A percentile compares a stretch with the other conserved stretches of the same genome.
Conservation (phyloP, 352 stramenopile genomes). For the Pythium oligandrum region DNA sequence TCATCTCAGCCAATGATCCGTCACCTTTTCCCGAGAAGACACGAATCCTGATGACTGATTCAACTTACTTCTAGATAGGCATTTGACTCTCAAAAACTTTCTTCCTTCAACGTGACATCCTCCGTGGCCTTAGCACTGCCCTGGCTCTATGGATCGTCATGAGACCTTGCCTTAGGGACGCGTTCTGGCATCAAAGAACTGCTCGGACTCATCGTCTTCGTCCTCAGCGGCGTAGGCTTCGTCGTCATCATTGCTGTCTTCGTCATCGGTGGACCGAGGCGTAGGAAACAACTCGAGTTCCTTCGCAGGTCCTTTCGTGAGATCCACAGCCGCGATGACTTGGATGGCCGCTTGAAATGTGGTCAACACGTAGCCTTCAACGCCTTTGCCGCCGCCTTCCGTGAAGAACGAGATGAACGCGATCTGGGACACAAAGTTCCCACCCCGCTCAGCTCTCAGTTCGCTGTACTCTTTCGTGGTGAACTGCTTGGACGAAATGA, state of each 20-base stretch:
- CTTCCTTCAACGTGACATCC: no score
- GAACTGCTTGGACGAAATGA: slow-evolving; percentile 31
- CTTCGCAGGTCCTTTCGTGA: slow-evolving; percentile 39
- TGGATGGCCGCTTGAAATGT: slow-evolving; percentile 71
- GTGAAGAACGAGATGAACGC: slow-evolving; percentile 79
- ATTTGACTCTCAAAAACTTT: no score
- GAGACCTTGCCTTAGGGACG: no score
- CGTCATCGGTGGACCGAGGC: slow-evolving; percentile 13
- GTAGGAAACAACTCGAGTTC: slow-evolving; percentile 45
- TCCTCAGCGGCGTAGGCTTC: slow-evolving; percentile 47
- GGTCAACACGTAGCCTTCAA: slow-evolving; percentile 74
- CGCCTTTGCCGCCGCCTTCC: slow-evolving; percentile 62
- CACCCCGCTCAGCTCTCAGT: no score
- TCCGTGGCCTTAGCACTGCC: no score
- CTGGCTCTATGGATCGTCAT: no score
- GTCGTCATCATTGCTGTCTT: slow-evolving; percentile 27
- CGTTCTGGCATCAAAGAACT: no score
- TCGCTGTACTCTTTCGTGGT: slow-evolving; percentile 6
- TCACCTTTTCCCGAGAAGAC: no score
- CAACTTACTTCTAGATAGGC: no score
- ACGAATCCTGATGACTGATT: no score
- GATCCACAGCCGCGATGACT: slow-evolving; percentile 60
- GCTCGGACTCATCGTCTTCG: neutral
- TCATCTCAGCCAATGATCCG: no score
- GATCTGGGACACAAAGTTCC: slow-evolving; percentile 61